phyloP scores from a whole-genome alignment of 2,329 filamentous ascomycete genomes.

The Mariannaea elegans region DNA sequence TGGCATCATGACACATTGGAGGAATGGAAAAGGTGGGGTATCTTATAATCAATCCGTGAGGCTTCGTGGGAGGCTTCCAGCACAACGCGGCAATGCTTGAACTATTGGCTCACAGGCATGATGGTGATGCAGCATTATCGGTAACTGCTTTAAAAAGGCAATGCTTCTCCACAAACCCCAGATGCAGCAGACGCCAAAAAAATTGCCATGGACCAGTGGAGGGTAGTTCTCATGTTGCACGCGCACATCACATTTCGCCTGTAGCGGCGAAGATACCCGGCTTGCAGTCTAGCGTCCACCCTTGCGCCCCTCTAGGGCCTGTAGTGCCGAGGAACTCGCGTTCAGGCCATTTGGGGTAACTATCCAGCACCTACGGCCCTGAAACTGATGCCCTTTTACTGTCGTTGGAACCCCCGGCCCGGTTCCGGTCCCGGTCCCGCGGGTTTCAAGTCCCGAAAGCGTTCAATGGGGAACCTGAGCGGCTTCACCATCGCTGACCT shows the following conservation, averaged over 20 bases:
- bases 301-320: not conserved
- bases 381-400: not conserved
- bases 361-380: not conserved
- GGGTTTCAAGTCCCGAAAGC: conserved; percentile 18
- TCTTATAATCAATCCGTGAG: not conserved
- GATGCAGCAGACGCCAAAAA: not conserved
- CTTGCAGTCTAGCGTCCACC: conserved; percentile 6
- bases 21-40: conserved; percentile 6
- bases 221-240: conserved; percentile 10
- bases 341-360: conserved; percentile 5
- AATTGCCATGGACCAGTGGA: not conserved
- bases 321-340: not conserved
- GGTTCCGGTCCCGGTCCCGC: conserved; percentile 38
- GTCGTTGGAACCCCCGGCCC: conserved; percentile 24
- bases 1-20: conserved; percentile 24
- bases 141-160: no score
- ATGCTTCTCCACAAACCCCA: conserved; percentile 23
- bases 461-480: conserved; percentile 5
- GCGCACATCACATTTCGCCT: conserved; percentile 3
- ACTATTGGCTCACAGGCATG: conserved; percentile 18
- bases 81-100: conserved; percentile 7
- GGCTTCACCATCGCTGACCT: conserved; percentile 14
- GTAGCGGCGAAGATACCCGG: conserved; percentile 28
- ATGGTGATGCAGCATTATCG: conserved; percentile 5
- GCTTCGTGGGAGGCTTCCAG: conserved; percentile 9